Evolutionary conservation across 2,329 filamentous ascomycete species (phyloP).

Genomic region (Gnomoniopsis sp.): DNA sequence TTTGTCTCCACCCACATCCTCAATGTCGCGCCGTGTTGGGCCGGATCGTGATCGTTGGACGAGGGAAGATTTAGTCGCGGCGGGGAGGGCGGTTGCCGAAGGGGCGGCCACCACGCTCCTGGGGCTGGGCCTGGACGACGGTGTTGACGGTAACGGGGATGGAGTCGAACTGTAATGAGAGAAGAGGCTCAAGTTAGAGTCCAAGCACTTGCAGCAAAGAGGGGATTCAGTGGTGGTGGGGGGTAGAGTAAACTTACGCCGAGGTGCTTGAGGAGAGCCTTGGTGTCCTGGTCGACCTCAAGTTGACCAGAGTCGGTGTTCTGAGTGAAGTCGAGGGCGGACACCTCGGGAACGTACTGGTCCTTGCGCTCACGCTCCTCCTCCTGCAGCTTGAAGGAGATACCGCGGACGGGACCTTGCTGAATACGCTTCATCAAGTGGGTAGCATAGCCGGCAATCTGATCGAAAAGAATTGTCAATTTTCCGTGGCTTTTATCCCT

Average conservation of each 20-base stretch:
- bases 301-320: slow-evolving; percentile 89
- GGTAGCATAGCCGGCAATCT: slow-evolving; percentile 98
- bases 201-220: background rate
- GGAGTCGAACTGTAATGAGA: slow-evolving; percentile 74
- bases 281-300: slow-evolving; percentile 95
- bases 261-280: slow-evolving; percentile 97
- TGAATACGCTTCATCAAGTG: slow-evolving; percentile 99
- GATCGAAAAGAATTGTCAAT: slow-evolving; percentile 13
- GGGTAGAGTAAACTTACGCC: slow-evolving; percentile 67
- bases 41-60: background rate
- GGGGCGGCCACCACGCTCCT: slow-evolving; percentile 64
- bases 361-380: slow-evolving; percentile 99
- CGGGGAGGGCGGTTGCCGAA: slow-evolving; percentile 43
- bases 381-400: slow-evolving; percentile 99
- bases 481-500: background rate
- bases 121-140: slow-evolving; percentile 82
- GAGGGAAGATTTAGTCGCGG: slow-evolving; percentile 37
- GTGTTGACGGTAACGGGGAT: slow-evolving; percentile 95
- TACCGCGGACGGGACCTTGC: slow-evolving; percentile 97
- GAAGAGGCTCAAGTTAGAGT: background rate
- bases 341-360: slow-evolving; percentile 99
- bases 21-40: background rate
- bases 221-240: background rate
- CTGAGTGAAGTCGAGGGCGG: slow-evolving; percentile 96
- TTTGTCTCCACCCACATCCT: background rate